Percentiles rank a stretch among this genome's conserved stretches.
phyloP scores from a whole-genome alignment of 306 rosid genomes.

The Fragaria ananassa region DNA sequence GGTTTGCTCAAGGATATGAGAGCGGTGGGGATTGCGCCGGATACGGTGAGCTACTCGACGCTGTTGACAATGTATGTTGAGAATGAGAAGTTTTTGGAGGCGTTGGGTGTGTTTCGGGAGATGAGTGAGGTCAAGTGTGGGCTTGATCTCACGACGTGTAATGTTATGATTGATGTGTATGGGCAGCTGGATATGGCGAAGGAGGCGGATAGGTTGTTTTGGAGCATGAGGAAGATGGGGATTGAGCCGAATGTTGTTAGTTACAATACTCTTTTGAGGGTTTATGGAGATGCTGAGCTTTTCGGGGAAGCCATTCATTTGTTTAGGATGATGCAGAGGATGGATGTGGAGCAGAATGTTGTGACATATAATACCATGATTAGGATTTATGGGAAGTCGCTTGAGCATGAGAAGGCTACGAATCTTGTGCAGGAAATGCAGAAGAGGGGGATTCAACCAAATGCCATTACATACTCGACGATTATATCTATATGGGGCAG shows the following conservation, averaged over 20 bases:
- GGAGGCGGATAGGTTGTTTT: constrained; percentile 85
- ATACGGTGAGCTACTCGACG: constrained; percentile 73
- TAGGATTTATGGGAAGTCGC: constrained; percentile 76
- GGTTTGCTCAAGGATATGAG: constrained; percentile 73
- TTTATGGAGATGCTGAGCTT: constrained; percentile 87
- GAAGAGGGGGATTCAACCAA: constrained; percentile 70
- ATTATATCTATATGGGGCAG: constrained; percentile 88
- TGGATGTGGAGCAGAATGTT: constrained; percentile 69
- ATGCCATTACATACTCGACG: constrained; percentile 88
- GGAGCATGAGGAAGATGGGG: constrained; percentile 93
- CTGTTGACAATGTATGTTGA: constrained; percentile 65
- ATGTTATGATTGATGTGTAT: constrained; percentile 91
- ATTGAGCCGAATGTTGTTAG: constrained; percentile 82
- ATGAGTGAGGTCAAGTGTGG: constrained; percentile 61
- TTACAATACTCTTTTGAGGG: constrained; percentile 85
- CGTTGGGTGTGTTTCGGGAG: constrained; percentile 71
- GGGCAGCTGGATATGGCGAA: constrained; percentile 93
- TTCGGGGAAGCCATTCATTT: constrained; percentile 91
- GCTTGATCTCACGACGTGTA: constrained; percentile 73
- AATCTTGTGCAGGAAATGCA: constrained; percentile 92
- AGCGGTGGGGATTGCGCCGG: constrained; percentile 51
- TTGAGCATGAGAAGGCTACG: constrained; percentile 84
- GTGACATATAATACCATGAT: constrained; percentile 93
- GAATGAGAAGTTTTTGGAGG: constrained; percentile 80
- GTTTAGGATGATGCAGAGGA: constrained; percentile 84